A percentile compares a stretch with the other conserved stretches of the same genome.
phyloP scores from a whole-genome alignment of 2,329 filamentous ascomycete genomes.

The Xenosphaeropsis pyriputrescens region DNA sequence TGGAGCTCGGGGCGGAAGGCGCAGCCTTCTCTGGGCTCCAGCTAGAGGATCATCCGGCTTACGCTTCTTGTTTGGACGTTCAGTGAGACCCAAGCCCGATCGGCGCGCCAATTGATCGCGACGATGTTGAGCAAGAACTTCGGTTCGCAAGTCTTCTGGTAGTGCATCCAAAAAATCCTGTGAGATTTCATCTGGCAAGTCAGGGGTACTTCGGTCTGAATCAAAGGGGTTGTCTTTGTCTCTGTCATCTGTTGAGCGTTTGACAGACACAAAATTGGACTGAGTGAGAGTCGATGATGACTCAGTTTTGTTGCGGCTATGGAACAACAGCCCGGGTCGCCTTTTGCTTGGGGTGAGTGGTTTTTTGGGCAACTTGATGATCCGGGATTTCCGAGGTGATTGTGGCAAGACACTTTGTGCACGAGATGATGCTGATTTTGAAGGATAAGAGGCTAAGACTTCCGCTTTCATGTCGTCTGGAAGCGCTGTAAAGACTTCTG shows the following conservation, averaged over 20 bases:
- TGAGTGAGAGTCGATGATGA: conserved; percentile 51
- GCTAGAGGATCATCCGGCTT: conserved; percentile 6
- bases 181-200: conserved; percentile 32
- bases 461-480: conserved; percentile 80
- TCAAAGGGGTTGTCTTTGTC: background rate
- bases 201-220: conserved; percentile 5
- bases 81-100: conserved; percentile 29
- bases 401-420: conserved; percentile 18
- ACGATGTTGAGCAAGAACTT: conserved; percentile 64
- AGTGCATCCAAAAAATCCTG: conserved; percentile 67
- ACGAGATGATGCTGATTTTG: conserved; percentile 15
- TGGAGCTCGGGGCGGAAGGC: conserved; percentile 31
- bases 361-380: conserved; percentile 33
- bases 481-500: conserved; percentile 67
- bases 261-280: conserved; percentile 47
- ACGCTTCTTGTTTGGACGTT: conserved; percentile 7
- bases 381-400: conserved; percentile 41
- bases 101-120: conserved; percentile 42
- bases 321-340: conserved; percentile 24
- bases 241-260: conserved; percentile 14
- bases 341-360: conserved; percentile 54
- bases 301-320: conserved; percentile 31
- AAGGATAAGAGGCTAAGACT: conserved; percentile 55
- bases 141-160: conserved; percentile 63
- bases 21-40: conserved; percentile 17